These are phyloP conservation scores for Daldinia eschscholtzii DNA, from an alignment of 2,329 filamentous ascomycete genomes.

Conservation along the genomic window DNA sequence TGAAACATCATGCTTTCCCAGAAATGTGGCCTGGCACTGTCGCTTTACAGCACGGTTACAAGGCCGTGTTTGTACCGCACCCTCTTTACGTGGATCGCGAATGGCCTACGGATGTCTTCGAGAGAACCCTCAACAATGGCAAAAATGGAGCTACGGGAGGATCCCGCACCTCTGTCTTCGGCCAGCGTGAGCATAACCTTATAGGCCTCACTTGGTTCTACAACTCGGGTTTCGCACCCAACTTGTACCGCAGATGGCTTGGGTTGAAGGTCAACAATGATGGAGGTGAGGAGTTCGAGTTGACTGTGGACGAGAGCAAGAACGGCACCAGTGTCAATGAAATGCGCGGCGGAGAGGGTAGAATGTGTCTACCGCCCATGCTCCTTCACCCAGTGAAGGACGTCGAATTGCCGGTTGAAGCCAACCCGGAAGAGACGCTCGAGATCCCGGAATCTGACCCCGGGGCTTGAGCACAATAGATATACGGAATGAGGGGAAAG, in stretches of 20 bases:
- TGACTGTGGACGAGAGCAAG: slow-evolving; percentile 66
- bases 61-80: slow-evolving; percentile 91
- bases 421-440: slow-evolving; percentile 60
- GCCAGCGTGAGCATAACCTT: slow-evolving; percentile 90
- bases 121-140: slow-evolving; percentile 83
- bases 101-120: slow-evolving; percentile 85
- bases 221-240: slow-evolving; percentile 83
- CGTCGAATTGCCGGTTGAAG: slow-evolving; percentile 74
- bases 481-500: neutral
- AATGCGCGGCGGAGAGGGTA: slow-evolving; percentile 78
- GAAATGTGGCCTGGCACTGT: slow-evolving; percentile 96
- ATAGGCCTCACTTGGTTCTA: slow-evolving; percentile 92
- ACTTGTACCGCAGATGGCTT: slow-evolving; percentile 87
- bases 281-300: slow-evolving; percentile 81
- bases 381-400: slow-evolving; percentile 89
- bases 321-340: slow-evolving; percentile 62
- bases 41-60: slow-evolving; percentile 90
- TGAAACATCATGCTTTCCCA: slow-evolving; percentile 90
- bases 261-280: slow-evolving; percentile 84
- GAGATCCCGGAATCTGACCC: slow-evolving; percentile 66
- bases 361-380: slow-evolving; percentile 94
- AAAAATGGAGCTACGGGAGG: slow-evolving; percentile 81
- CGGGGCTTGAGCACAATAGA: slow-evolving; percentile 50
- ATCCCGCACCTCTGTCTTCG: slow-evolving; percentile 78
- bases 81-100: slow-evolving; percentile 87